Evolutionary conservation across 371 early-diverging fungal species (phyloP), one percentile per base, ranked within the genome.

Genomic region (Syncephalis plumigaleata): DNA sequence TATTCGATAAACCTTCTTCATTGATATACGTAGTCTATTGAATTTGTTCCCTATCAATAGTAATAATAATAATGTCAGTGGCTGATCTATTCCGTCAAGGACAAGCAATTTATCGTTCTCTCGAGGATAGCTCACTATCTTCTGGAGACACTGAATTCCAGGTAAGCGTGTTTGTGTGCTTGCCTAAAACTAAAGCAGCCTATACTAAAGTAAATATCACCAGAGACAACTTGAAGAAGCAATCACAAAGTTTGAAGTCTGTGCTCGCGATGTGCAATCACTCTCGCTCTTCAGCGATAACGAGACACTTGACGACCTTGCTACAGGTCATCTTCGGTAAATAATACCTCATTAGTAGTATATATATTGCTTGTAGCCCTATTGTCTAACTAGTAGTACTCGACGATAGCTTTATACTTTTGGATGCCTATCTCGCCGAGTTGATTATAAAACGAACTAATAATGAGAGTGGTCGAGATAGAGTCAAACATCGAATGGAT

Each of bases 251-350:
- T 64, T 81, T 9, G 52, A 50, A 9, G 61, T 63, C 20, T 78
- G 79, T 23, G 59, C 56, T 8, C 50, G 48, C 16, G 58, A 79
- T 48, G 70, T 83, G 15, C 61, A 67, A 20, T 58, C 66, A 21
- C 72, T 86, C 16, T 63, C 70, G 17, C 57, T 92, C 26, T 92
- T 92, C 55, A 87, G 87, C 56, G 65, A 65, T 9, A 92, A 93
- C 60, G 94, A 93, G 54, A 65, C 75, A 3, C 42, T 86, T 36
- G 89, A 93, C 15, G 94, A 93, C 55, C 77, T 91, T 44, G 79
- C 77, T 51, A 79, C 88, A 4, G 62, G 68, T 24, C 85, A 91
- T 58, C 63, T 93, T 36, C 68, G 70, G 72, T 69, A 68, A 15
- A 39, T 24, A 9, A 11, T 36, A 23, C 26, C n/a, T n/a, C n/a